Base-by-base conservation (phyloP, 2,329 filamentous ascomycete genomes). In the Tympanopsis confertula region DNA sequence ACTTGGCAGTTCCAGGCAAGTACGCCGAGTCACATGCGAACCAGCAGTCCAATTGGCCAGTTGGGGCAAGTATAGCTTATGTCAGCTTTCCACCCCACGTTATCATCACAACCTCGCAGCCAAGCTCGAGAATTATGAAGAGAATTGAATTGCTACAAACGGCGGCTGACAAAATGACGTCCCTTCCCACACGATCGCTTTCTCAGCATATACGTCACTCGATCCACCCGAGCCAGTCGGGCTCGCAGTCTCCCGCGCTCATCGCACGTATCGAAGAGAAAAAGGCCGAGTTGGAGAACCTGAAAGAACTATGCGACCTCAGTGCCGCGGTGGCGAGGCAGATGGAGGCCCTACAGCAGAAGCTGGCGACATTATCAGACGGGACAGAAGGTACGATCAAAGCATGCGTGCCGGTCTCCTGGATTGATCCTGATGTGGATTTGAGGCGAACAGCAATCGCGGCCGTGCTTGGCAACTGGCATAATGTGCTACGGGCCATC, bases 401-500 rank as follows among this genome's bases (percentile, higher is more conserved):
- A 32, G 15, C 18, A 18, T 29, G 12, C 20, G 19, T 35, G 24
- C 33, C 24, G 42, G 15, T 13, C 20, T 15, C 18, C 18, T 35
- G 26, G 28, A 35, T 35, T 14, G 24, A 36, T 12, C 42, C 43
- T 44, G 42, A 49, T 41, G 39, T 29, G 42, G 39, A 37, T 26
- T 47, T 44, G 36, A 35, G 42, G 39, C 44, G 39, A 38, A 39
- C 54, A 86, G 84, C 82, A 42, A 86, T 93, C 50, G 85, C 86
- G 28, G 73, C 80, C n/a, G 85, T 93, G 17, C 66, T 93, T 54
- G 74, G 80, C 38, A 93, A 91, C 56, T 93, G 86, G 86, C 82
- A 88, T 57, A 88, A 86, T 49, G 85, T 93, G 45, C 68, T 93
- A 42, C 71, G 82, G 45, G 84, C 84, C 30, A 88, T 93, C 51